phyloP scores from a whole-genome alignment of 106 monocot species.

The Triglochin maritima region DNA sequence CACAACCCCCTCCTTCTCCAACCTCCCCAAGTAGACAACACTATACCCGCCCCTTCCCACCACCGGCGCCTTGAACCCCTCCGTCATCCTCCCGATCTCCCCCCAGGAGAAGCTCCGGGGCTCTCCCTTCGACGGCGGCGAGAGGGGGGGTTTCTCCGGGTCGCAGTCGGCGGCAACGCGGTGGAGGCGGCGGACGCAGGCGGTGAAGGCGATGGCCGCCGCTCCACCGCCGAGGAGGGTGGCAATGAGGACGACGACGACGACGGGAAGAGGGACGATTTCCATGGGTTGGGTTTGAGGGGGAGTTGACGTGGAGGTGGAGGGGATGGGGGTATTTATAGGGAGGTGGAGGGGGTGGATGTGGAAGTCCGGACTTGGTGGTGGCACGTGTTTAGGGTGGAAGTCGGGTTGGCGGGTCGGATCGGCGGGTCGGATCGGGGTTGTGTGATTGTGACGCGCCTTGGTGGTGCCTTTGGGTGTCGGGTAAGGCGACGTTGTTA shows the following conservation, averaged over 20 bases:
- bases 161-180: neutral
- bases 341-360: too few relatives aligned
- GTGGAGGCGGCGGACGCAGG: neutral
- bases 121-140: slow-evolving; percentile 8
- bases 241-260: neutral
- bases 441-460: too few relatives aligned
- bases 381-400: too few relatives aligned
- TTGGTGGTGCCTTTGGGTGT: too few relatives aligned
- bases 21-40: slow-evolving; percentile 42
- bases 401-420: too few relatives aligned
- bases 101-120: slow-evolving; percentile 22
- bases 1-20: slow-evolving; percentile 5
- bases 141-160: neutral
- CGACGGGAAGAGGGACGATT: neutral
- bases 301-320: too few relatives aligned
- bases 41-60: slow-evolving; percentile 56
- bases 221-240: neutral
- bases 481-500: too few relatives aligned
- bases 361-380: too few relatives aligned
- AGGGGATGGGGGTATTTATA: too few relatives aligned
- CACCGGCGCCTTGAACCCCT: slow-evolving; percentile 31
- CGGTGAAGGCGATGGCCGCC: neutral
- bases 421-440: too few relatives aligned
- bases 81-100: slow-evolving; percentile 41
- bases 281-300: too few relatives aligned